These are phyloP conservation scores for Pseudocercospora vitis DNA, from an alignment of 2,329 filamentous ascomycete genomes.

Conservation along the genomic window DNA sequence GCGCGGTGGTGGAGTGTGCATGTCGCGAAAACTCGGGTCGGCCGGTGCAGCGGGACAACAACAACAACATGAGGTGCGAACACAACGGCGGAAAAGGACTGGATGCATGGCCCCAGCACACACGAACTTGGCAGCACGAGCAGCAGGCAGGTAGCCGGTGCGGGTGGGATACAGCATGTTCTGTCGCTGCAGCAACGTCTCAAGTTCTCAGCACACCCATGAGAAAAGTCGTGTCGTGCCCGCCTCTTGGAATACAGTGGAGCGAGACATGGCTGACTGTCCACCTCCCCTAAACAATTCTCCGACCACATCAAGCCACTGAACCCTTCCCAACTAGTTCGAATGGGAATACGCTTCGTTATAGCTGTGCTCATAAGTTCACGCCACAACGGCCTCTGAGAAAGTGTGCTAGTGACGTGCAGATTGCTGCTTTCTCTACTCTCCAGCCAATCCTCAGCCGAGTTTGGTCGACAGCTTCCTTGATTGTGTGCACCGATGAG, in stretches of 20 bases:
- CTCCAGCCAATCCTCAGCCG: constrained; percentile 6
- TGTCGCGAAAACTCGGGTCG: neutral
- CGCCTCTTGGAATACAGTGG: no score
- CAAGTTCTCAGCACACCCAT: no score
- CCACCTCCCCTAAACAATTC: constrained; percentile 5
- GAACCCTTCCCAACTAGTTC: neutral
- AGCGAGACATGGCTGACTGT: neutral
- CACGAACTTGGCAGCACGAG: neutral
- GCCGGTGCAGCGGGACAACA: neutral
- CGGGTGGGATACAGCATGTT: neutral
- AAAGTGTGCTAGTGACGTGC: constrained; percentile 8
- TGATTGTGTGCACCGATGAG: no score
- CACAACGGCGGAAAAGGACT: neutral
- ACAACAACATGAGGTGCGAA: no score
- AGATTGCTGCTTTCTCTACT: neutral
- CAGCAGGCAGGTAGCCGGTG: neutral
- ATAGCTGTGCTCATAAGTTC: neutral
- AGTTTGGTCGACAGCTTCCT: neutral
- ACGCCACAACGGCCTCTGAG: neutral
- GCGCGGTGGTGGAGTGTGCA: neutral
- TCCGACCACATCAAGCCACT: neutral
- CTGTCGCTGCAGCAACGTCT: neutral
- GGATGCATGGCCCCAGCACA: neutral
- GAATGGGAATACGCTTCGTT: neutral
- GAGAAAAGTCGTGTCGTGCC: no score